Percentiles rank a stretch among this genome's conserved stretches.
Evolutionary conservation across 371 early-diverging fungal species (phyloP).

Genomic region (Rhizomucor miehei): DNA sequence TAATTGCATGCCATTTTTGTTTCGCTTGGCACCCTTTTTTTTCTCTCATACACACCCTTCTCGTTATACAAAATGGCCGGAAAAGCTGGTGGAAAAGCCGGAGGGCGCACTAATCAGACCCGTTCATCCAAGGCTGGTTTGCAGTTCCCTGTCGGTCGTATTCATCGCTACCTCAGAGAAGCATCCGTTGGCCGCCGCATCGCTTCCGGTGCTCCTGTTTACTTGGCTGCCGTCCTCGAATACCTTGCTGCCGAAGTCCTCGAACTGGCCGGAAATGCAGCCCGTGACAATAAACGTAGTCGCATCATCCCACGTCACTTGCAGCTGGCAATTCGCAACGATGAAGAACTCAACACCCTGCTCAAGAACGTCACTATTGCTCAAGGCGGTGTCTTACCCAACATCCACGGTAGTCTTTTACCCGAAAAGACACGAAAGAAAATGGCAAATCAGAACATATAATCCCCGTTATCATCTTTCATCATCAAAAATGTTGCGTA

Average conservation of each 20-base stretch:
- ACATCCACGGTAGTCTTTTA: conserved; percentile 64
- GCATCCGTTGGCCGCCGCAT: conserved; percentile 89
- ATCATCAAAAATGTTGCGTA: too few relatives aligned
- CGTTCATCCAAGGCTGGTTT: conserved; percentile 51
- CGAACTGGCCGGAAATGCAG: conserved; percentile 90
- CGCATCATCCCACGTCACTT: conserved; percentile 85
- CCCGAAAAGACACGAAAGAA: conserved; percentile 56
- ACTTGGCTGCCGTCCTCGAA: conserved; percentile 88
- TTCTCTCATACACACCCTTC: neutral
- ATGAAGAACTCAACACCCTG: conserved; percentile 90
- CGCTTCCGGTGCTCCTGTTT: conserved; percentile 87
- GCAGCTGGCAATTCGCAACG: conserved; percentile 87
- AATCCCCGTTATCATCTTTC: too few relatives aligned
- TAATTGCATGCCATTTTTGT: neutral
- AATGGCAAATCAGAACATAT: too few relatives aligned
- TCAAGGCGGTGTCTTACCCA: conserved; percentile 80
- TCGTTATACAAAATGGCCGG: neutral
- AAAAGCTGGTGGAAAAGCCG: neutral
- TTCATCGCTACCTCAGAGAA: conserved; percentile 87
- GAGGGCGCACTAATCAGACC: neutral
- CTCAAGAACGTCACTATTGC: conserved; percentile 78
- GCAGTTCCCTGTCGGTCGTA: conserved; percentile 92
- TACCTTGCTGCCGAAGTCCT: conserved; percentile 92
- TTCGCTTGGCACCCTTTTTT: neutral
- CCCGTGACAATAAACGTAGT: conserved; percentile 88